Evolutionary conservation across 2,329 filamentous ascomycete genomes (phyloP).

Genomic region (Eutypella sp.): DNA sequence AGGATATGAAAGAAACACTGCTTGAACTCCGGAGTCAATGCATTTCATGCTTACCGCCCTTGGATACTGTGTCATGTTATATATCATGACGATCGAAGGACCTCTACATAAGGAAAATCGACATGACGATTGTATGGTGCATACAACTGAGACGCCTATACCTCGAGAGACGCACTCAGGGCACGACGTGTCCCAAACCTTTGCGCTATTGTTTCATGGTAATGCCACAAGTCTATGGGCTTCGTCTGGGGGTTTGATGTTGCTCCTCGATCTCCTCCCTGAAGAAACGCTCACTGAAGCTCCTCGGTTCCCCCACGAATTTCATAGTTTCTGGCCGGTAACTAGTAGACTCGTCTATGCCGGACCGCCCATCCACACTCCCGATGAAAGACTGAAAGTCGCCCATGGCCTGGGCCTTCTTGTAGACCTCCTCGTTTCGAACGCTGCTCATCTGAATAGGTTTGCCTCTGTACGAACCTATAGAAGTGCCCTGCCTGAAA

Average conservation of each 20-base stretch:
- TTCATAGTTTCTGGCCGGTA: conserved; percentile 34
- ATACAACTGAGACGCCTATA: too few relatives aligned
- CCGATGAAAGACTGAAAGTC: conserved; percentile 48
- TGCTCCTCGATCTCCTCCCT: conserved; percentile 40
- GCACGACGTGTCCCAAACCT: too few relatives aligned
- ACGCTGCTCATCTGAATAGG: conserved; percentile 50
- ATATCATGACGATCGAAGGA: too few relatives aligned
- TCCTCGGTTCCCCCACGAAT: conserved; percentile 40
- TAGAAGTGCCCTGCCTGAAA: conserved; percentile 34
- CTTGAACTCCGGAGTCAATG: too few relatives aligned
- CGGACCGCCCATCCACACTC: conserved; percentile 46
- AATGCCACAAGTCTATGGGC: background rate
- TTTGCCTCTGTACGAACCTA: conserved; percentile 51
- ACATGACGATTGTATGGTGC: too few relatives aligned
- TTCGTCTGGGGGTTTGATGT: conserved; percentile 8
- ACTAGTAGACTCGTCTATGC: conserved; percentile 42
- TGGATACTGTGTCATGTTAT: too few relatives aligned
- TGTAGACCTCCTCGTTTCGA: conserved; percentile 43
- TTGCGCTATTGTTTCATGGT: too few relatives aligned
- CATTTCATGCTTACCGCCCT: too few relatives aligned
- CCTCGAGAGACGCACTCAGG: too few relatives aligned
- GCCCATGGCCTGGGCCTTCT: conserved; percentile 43
- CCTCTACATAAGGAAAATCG: too few relatives aligned
- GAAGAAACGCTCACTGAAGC: conserved; percentile 44
- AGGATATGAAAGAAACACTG: too few relatives aligned